Conservation (phyloP, 371 early-diverging fungal species). For the Cladochytrium tenue region DNA sequence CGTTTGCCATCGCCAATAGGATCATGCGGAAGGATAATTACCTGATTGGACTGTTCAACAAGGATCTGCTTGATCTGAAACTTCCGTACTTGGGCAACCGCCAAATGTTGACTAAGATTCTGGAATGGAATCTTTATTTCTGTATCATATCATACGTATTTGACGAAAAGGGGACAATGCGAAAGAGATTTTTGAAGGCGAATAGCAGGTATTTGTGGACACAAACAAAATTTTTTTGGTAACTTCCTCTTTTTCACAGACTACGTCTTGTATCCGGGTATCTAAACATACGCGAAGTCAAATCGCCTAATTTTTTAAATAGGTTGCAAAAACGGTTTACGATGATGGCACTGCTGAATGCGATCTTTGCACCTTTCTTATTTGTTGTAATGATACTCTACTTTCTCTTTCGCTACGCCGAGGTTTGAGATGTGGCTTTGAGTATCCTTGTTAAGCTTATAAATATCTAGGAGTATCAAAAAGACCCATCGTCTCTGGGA, state of each 20-base stretch:
- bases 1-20: constrained; percentile 84
- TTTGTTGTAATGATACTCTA: constrained; percentile 77
- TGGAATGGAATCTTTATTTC: constrained; percentile 90
- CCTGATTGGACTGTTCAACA: constrained; percentile 91
- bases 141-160: constrained; percentile 84
- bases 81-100: constrained; percentile 52
- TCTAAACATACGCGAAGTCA: too few species aligned
- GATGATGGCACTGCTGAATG: constrained; percentile 82
- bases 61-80: constrained; percentile 82
- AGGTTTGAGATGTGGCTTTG: constrained; percentile 51
- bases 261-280: constrained; percentile 23
- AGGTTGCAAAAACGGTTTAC: constrained; percentile 80
- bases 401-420: constrained; percentile 92
- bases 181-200: constrained; percentile 74
- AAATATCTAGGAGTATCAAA: constrained; percentile 73
- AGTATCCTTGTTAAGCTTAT: constrained; percentile 3
- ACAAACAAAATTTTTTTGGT: neutral
- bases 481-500: constrained; percentile 80
- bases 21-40: constrained; percentile 98
- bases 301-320: constrained; percentile 6
- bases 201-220: constrained; percentile 48
- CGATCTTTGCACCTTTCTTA: constrained; percentile 86
- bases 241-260: constrained; percentile 4
- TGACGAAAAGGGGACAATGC: constrained; percentile 78
- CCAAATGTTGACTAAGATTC: constrained; percentile 71